phyloP scores from a whole-genome alignment of 805 yeast genomes.

The Spathaspora arborariae region DNA sequence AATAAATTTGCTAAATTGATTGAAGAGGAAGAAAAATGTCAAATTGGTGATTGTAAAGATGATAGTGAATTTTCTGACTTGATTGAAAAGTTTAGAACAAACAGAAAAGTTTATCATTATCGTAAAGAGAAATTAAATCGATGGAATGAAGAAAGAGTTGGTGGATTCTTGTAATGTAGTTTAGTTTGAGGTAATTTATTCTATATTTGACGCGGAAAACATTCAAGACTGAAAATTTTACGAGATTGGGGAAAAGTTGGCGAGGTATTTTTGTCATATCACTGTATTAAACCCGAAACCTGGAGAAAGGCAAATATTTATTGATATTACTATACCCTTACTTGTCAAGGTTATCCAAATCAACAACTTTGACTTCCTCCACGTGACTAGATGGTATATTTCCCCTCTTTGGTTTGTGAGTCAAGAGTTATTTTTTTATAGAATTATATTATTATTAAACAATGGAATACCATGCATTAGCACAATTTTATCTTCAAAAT shows the following conservation, averaged over 20 bases:
- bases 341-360: neutral
- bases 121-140: conserved; percentile 35
- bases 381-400: neutral
- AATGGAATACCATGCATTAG: neutral
- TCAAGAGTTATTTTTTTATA: neutral
- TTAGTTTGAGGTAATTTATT: neutral
- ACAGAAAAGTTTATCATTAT: conserved; percentile 29
- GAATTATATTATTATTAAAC: neutral
- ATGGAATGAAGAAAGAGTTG: conserved; percentile 42
- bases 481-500: neutral
- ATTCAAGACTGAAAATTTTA: too few species aligned
- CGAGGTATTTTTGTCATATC: too few species aligned
- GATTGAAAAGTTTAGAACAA: conserved; percentile 17
- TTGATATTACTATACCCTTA: too few species aligned
- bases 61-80: conserved; percentile 15
- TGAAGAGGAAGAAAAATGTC: conserved; percentile 15
- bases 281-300: too few species aligned
- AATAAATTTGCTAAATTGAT: conserved; percentile 24
- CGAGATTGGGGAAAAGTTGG: too few species aligned
- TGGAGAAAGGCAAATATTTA: too few species aligned
- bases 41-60: conserved; percentile 10
- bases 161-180: conserved; percentile 23
- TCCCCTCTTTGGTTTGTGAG: neutral
- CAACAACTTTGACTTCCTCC: neutral
- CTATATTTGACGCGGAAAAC: too few species aligned